A percentile compares a stretch with the other conserved stretches of the same genome.
phyloP scores from a whole-genome alignment of 768 basidiomycete species.

The Suillus tomentosus region DNA sequence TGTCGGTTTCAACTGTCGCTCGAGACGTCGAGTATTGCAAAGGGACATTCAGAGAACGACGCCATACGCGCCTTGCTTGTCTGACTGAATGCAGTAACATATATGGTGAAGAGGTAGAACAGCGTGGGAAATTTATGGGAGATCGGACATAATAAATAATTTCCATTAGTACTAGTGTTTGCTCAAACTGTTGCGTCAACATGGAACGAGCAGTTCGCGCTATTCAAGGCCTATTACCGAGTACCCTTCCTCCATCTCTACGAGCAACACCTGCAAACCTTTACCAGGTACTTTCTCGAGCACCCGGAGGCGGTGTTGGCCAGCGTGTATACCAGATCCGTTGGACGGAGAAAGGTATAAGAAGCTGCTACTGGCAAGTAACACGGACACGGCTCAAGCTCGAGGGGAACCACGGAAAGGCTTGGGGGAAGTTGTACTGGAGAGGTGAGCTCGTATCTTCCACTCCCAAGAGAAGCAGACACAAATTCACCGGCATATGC shows the following conservation, averaged over 20 bases:
- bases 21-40: slow-evolving; percentile 10
- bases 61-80: slow-evolving; percentile 6
- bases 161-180: background rate
- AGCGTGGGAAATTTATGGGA: slow-evolving; percentile 16
- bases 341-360: slow-evolving; percentile 70
- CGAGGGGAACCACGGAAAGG: slow-evolving; percentile 77
- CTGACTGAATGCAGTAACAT: slow-evolving; percentile 8
- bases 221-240: slow-evolving; percentile 61
- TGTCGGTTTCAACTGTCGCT: slow-evolving; percentile 43
- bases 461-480: slow-evolving; percentile 2
- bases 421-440: slow-evolving; percentile 82
- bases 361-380: slow-evolving; percentile 72
- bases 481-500: slow-evolving; percentile 1
- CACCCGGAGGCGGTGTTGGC: slow-evolving; percentile 69
- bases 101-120: background rate
- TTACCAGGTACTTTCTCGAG: slow-evolving; percentile 70
- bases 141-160: background rate
- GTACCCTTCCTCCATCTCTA: slow-evolving; percentile 60
- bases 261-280: slow-evolving; percentile 60
- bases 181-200: slow-evolving; percentile 1
- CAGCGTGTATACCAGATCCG: slow-evolving; percentile 69
- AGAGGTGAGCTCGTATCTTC: slow-evolving; percentile 52
- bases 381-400: slow-evolving; percentile 72
- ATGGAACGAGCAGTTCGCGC: slow-evolving; percentile 27
- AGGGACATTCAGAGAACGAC: background rate